Conservation (phyloP, 2,329 filamentous ascomycete genomes). For the Calonectria fujianensis region DNA sequence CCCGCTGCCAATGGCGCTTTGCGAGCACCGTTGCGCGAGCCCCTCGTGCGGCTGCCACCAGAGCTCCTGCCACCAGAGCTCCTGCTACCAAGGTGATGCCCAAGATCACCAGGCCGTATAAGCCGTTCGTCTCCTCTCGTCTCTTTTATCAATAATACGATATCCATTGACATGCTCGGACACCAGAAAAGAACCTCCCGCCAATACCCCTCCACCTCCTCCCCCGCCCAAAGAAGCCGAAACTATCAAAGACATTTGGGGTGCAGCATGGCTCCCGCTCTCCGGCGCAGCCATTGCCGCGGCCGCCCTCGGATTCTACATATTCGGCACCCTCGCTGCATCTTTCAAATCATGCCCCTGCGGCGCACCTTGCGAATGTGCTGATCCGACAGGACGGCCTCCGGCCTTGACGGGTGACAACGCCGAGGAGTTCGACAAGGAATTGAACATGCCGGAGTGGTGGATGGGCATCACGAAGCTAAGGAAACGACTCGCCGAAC, state of each 20-base stretch:
- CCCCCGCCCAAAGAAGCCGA: slow-evolving; percentile 54
- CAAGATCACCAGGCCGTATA: slow-evolving; percentile 55
- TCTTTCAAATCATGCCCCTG: slow-evolving; percentile 56
- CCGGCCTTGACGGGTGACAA: slow-evolving; percentile 66
- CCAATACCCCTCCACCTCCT: slow-evolving; percentile 38
- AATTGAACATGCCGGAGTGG: slow-evolving; percentile 74
- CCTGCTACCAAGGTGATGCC: slow-evolving; percentile 47
- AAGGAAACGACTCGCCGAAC: slow-evolving; percentile 68
- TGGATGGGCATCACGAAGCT: slow-evolving; percentile 73
- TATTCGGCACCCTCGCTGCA: slow-evolving; percentile 63
- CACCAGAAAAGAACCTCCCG: slow-evolving; percentile 44
- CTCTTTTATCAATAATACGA: neutral
- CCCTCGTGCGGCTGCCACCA: slow-evolving; percentile 47
- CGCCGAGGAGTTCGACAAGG: slow-evolving; percentile 75
- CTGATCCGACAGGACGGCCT: slow-evolving; percentile 69
- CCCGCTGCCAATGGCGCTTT: slow-evolving; percentile 53
- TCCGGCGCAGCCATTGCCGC: slow-evolving; percentile 68
- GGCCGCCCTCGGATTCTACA: slow-evolving; percentile 68
- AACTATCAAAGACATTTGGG: slow-evolving; percentile 61
- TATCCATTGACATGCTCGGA: slow-evolving; percentile 30
- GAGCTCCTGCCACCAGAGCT: slow-evolving; percentile 45
- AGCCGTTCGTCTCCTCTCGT: slow-evolving; percentile 53
- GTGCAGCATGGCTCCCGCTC: slow-evolving; percentile 65
- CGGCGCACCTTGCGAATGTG: slow-evolving; percentile 58
- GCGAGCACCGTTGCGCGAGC: slow-evolving; percentile 56